These are phyloP conservation scores for Achaetomium macrosporum DNA, from an alignment of 2,329 filamentous ascomycete species.

Conservation along the genomic window DNA sequence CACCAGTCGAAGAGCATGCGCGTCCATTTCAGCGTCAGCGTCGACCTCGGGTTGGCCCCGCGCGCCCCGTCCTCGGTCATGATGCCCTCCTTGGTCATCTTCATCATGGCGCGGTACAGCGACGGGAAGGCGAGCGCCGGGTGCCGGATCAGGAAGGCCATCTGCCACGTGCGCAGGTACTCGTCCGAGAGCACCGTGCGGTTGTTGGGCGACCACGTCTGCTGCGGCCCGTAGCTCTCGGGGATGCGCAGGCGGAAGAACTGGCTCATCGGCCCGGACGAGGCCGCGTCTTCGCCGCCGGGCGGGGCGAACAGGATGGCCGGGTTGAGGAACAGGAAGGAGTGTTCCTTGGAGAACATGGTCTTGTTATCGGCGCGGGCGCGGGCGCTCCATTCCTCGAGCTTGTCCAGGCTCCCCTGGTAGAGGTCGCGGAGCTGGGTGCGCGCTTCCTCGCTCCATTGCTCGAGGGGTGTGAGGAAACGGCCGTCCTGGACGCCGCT, in stretches of 20 bases:
- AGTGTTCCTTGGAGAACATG: slow-evolving; percentile 34
- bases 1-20: neutral
- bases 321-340: slow-evolving; percentile 24
- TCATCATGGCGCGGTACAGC: slow-evolving; percentile 5
- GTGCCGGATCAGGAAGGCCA: slow-evolving; percentile 12
- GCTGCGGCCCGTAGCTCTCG: neutral
- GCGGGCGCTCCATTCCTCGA: slow-evolving; percentile 24
- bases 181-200: slow-evolving; percentile 4
- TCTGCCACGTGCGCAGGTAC: slow-evolving; percentile 6
- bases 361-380: slow-evolving; percentile 26
- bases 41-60: neutral
- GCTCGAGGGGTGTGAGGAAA: slow-evolving; percentile 17
- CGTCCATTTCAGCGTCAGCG: neutral
- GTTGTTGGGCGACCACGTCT: slow-evolving; percentile 1
- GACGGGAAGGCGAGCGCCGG: slow-evolving; percentile 11
- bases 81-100: neutral
- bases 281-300: neutral
- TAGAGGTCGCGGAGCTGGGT: slow-evolving; percentile 21
- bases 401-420: slow-evolving; percentile 26
- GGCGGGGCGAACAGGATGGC: neutral
- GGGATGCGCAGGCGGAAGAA: neutral
- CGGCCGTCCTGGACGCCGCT: slow-evolving; percentile 6
- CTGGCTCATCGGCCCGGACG: too few species aligned
- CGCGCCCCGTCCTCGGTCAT: neutral
- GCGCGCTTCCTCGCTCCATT: slow-evolving; percentile 28